These are phyloP conservation scores for Pulveroboletus sp. DNA, from an alignment of 768 basidiomycete species.

Conservation along the genomic window DNA sequence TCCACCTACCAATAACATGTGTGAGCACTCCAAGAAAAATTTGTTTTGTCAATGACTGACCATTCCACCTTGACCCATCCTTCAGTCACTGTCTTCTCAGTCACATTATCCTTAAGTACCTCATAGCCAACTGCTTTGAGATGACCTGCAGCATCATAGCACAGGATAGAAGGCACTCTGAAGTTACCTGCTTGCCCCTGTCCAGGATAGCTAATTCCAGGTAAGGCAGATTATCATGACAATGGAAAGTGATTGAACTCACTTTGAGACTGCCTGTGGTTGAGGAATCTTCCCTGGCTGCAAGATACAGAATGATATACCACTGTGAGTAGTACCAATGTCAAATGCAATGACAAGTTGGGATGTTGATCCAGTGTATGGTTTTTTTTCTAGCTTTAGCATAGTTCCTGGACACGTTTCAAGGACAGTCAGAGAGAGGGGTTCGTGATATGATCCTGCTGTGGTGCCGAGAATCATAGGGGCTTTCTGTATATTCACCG, in stretches of 20 bases:
- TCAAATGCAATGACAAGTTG: too few relatives aligned
- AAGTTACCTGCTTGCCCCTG: neutral
- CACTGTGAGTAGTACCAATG: neutral
- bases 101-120: conserved; percentile 34
- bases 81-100: conserved; percentile 34
- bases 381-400: too few relatives aligned
- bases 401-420: too few relatives aligned
- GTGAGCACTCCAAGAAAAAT: too few relatives aligned
- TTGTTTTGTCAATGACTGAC: conserved; percentile 21
- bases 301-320: neutral
- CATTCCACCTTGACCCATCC: conserved; percentile 44
- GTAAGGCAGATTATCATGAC: neutral
- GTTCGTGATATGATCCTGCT: too few relatives aligned
- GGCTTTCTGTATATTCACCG: too few relatives aligned
- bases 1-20: too few relatives aligned
- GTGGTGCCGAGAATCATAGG: too few relatives aligned
- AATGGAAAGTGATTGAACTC: neutral
- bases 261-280: neutral
- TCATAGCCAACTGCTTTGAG: conserved; percentile 37
- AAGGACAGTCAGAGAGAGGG: too few relatives aligned
- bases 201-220: neutral
- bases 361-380: too few relatives aligned
- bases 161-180: conserved; percentile 22
- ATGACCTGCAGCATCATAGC: conserved; percentile 37
- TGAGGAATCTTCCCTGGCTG: neutral